Evolutionary conservation across 2,329 filamentous ascomycete species (phyloP).

Genomic region (Zelopaecilomyces penicillatus): DNA sequence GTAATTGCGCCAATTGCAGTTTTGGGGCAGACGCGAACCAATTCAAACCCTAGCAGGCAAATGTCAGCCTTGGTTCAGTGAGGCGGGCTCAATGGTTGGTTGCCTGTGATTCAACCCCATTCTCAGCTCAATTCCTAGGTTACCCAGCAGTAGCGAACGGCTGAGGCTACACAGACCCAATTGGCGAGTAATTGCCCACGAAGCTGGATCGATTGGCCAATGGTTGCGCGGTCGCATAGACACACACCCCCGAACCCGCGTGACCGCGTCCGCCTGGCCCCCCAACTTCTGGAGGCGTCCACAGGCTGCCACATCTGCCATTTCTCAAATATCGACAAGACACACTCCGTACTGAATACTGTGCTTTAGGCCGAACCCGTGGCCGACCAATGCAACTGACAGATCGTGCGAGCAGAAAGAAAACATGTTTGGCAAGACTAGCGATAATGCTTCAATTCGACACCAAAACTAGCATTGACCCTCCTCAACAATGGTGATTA

Average conservation of each 20-base stretch:
- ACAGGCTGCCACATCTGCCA: background rate
- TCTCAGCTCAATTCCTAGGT: background rate
- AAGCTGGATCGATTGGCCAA: slow-evolving; percentile 7
- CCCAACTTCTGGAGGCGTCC: background rate
- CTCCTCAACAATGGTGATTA: background rate
- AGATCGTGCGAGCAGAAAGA: no score
- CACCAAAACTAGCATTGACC: background rate
- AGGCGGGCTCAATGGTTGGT: background rate
- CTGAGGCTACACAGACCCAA: slow-evolving; percentile 3
- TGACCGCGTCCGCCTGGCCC: slow-evolving; percentile 8
- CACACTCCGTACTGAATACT: background rate
- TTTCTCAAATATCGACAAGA: no score
- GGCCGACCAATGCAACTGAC: background rate
- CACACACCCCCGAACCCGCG: slow-evolving; percentile 8
- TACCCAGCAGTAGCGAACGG: background rate
- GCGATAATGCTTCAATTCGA: no score
- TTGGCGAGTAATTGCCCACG: slow-evolving; percentile 7
- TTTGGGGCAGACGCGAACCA: no score
- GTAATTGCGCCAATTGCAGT: no score
- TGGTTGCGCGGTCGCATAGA: slow-evolving; percentile 3
- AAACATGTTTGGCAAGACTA: no score
- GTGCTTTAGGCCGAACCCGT: background rate
- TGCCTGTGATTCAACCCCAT: background rate
- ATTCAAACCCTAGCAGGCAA: no score
- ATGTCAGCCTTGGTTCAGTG: background rate